Base-by-base conservation (phyloP, 169 alveolate genomes). In the Plasmodium knowlesi region DNA sequence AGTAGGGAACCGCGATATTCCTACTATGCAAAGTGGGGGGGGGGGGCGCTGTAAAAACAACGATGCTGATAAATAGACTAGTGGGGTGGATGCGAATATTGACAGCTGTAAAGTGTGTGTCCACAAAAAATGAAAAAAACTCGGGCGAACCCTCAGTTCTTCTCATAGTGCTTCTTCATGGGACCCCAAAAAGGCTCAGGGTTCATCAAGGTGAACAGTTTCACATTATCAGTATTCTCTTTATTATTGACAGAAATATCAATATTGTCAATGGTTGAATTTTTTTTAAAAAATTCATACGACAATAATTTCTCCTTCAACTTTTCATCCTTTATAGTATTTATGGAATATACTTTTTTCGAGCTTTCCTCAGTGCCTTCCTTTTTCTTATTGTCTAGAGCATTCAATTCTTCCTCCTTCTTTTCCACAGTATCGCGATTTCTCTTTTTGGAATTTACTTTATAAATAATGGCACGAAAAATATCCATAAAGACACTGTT, bases 401-500 rank as follows among this genome's bases (percentile, higher is more conserved):
- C 28, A 74, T 74, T 74, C 39, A 32, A n/a, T 41, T 85, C 72
- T 5, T 74, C 81, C 14, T 74, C 46, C 39, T 39, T 70, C 34
- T 16, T 10, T 43, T 53, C 86, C 37, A 4, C 82, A 25, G 10
- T 8, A 54, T 67, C 50, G 2, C 43, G 22, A 9, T 30, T 91
- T 82, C 67, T 80, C 25, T 12, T 81, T 71, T 91, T 91, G 3
- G 95, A 91, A 82, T 91, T 91, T 32, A 91, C 57, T 82, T 91
- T 91, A 91, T 22, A 91, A 70, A 91, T 81, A 43, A 91, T 82
- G 25, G 95, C 85, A 12, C 98, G 92, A 50, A 96, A 83, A n/a
- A 98, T 97, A 84, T 98, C 99, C 98, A 97, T 97, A 85, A 98
- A 97, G 32, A 97, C 97, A 37, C 96, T 74, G 82, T 96, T 86